A percentile compares a stretch with the other conserved stretches of the same genome.
phyloP scores from a whole-genome alignment of 352 stramenopile genomes.

The Hyaloperonospora brassicae region DNA sequence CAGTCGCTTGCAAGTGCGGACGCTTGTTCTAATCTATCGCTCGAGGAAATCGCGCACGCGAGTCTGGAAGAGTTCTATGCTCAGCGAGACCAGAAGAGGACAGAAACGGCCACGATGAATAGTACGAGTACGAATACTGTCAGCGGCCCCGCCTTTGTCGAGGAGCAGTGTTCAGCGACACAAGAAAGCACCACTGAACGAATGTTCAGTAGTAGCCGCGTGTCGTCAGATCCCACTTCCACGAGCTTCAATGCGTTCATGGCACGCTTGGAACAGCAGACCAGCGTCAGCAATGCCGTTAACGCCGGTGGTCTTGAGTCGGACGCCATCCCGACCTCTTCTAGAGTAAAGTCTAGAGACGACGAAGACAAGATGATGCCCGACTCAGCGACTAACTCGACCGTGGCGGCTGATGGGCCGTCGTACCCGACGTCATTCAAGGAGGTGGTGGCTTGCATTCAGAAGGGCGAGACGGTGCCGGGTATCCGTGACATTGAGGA shows the following conservation, averaged over 20 bases:
- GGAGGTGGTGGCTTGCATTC: constrained; percentile 67
- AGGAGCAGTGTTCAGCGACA: constrained; percentile 13
- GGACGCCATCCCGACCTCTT: constrained; percentile 10
- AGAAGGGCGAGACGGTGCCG: constrained; percentile 62
- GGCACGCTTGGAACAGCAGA: constrained; percentile 43
- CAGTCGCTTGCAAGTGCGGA: constrained; percentile 41
- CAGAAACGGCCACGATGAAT: constrained; percentile 2
- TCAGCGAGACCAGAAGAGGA: constrained; percentile 22
- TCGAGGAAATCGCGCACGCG: constrained; percentile 43
- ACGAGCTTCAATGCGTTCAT: constrained; percentile 46
- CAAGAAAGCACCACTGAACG: constrained; percentile 3
- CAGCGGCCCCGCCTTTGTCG: constrained; percentile 5
- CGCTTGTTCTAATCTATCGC: constrained; percentile 34
- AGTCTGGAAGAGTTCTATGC: constrained; percentile 26
- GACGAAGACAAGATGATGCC: constrained; percentile 30
- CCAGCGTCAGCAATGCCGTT: constrained; percentile 26
- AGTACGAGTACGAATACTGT: constrained; percentile 6
- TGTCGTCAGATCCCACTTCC: constrained; percentile 7
- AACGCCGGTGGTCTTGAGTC: constrained; percentile 9
- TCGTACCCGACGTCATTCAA: constrained; percentile 63
- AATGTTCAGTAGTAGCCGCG: background rate
- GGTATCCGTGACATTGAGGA: constrained; percentile 71
- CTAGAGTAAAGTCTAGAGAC: background rate
- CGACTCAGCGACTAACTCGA: constrained; percentile 9
- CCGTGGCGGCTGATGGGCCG: constrained; percentile 21